phyloP scores from a whole-genome alignment of 352 stramenopile species.

The Pelagophyceae sp. region DNA sequence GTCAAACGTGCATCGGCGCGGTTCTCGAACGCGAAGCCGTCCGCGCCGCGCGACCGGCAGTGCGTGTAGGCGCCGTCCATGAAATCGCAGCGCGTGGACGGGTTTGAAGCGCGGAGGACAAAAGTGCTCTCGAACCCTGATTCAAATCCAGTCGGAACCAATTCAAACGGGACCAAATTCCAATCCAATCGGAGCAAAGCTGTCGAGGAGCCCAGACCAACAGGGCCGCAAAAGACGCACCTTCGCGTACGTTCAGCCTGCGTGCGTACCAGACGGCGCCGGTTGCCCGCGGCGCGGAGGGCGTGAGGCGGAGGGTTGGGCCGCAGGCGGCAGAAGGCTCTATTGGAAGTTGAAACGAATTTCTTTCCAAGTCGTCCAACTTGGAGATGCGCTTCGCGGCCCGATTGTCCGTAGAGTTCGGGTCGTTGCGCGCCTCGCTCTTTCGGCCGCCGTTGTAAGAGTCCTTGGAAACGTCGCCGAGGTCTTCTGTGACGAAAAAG shows the following conservation, averaged over 20 bases:
- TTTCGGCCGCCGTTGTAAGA: no score
- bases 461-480: not conserved
- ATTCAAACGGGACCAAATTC: no score
- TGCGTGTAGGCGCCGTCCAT: slow-evolving; percentile 74
- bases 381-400: not conserved
- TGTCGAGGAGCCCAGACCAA: no score
- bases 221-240: no score
- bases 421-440: not conserved
- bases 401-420: not conserved
- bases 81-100: slow-evolving; percentile 62
- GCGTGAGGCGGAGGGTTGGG: slow-evolving; percentile 61
- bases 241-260: slow-evolving; percentile 71
- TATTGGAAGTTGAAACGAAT: not conserved
- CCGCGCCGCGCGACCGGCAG: slow-evolving; percentile 49
- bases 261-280: slow-evolving; percentile 78
- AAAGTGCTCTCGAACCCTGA: slow-evolving; percentile 79
- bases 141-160: no score
- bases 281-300: slow-evolving; percentile 54
- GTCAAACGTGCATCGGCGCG: no score
- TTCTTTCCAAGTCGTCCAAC: not conserved
- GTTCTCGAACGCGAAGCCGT: slow-evolving; percentile 53
- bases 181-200: no score
- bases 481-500: not conserved
- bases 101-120: slow-evolving; percentile 64
- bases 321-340: slow-evolving; percentile 49